Percentiles rank a stretch among this genome's conserved stretches.
Evolutionary conservation across 1,139 yeast species (phyloP).

Genomic region (Pichia sp.): DNA sequence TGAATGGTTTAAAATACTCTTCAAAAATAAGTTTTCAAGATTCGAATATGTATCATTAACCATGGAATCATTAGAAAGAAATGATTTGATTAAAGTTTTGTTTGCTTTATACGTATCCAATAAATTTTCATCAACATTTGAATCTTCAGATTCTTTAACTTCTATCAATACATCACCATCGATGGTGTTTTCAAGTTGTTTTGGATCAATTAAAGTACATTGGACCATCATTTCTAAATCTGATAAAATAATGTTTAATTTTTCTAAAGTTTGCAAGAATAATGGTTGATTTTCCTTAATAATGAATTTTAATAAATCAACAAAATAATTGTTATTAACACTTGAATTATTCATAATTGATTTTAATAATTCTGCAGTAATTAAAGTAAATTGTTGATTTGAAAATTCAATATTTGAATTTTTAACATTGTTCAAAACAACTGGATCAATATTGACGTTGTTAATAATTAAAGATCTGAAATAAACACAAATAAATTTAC

Average conservation of each 20-base stretch:
- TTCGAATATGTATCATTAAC: slow-evolving; percentile 40
- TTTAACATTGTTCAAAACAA: slow-evolving; percentile 10
- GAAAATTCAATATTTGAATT: slow-evolving; percentile 18
- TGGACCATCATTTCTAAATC: slow-evolving; percentile 66
- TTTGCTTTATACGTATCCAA: slow-evolving; percentile 22
- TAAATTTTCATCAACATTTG: slow-evolving; percentile 13
- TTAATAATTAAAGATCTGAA: slow-evolving; percentile 24
- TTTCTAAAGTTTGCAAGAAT: slow-evolving; percentile 39
- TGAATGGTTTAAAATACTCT: slow-evolving; percentile 32
- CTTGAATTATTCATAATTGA: slow-evolving; percentile 21
- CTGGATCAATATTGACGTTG: slow-evolving; percentile 19
- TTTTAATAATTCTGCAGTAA: slow-evolving; percentile 29
- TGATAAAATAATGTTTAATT: slow-evolving; percentile 39
- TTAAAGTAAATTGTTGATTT: slow-evolving; percentile 26
- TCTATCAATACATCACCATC: slow-evolving; percentile 30
- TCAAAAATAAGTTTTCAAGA: slow-evolving; percentile 39
- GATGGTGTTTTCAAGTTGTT: slow-evolving; percentile 25
- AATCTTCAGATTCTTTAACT: slow-evolving; percentile 19
- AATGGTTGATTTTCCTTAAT: slow-evolving; percentile 35
- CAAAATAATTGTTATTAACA: slow-evolving; percentile 32
- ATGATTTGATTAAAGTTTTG: slow-evolving; percentile 33
- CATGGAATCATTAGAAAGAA: slow-evolving; percentile 29
- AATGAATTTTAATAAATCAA: slow-evolving; percentile 42
- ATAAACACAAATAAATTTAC: slow-evolving; percentile 27
- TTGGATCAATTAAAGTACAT: slow-evolving; percentile 38